A percentile compares a stretch with the other conserved stretches of the same genome.
Conservation (phyloP, 2,329 filamentous ascomycete species). For the Plenodomus biglobosus region DNA sequence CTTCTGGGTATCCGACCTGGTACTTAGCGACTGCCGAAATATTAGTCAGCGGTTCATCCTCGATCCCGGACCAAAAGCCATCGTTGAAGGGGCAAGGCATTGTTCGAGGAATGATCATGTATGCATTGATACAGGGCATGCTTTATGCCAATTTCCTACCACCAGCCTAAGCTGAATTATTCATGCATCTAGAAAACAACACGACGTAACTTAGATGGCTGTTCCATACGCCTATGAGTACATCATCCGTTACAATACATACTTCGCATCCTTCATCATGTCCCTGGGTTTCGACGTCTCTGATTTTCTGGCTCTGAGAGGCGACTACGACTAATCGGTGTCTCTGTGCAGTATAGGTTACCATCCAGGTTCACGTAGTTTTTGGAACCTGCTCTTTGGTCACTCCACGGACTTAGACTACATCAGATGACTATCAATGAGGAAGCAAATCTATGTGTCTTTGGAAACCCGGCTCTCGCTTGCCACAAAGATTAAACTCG, state of each 20-base stretch:
- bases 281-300: no score
- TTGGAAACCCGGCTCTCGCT: background rate
- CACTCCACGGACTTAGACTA: background rate
- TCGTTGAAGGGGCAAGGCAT: conserved; percentile 15
- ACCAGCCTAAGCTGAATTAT: conserved; percentile 63
- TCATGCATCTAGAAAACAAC: no score
- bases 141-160: conserved; percentile 90
- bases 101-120: conserved; percentile 67
- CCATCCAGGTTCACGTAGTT: background rate
- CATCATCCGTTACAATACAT: background rate
- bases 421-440: background rate
- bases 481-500: no score
- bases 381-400: background rate
- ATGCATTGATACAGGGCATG: conserved; percentile 77
- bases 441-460: background rate
- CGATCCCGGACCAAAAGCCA: background rate
- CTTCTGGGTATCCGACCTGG: conserved; percentile 87
- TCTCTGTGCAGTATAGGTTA: no score
- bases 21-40: conserved; percentile 72
- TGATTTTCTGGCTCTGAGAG: no score
- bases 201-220: no score
- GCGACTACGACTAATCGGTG: no score
- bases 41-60: conserved; percentile 11
- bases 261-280: no score
- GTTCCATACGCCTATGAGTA: background rate